These are phyloP conservation scores for Jaapia argillacea DNA, from an alignment of 768 basidiomycete species.

Conservation along the genomic window DNA sequence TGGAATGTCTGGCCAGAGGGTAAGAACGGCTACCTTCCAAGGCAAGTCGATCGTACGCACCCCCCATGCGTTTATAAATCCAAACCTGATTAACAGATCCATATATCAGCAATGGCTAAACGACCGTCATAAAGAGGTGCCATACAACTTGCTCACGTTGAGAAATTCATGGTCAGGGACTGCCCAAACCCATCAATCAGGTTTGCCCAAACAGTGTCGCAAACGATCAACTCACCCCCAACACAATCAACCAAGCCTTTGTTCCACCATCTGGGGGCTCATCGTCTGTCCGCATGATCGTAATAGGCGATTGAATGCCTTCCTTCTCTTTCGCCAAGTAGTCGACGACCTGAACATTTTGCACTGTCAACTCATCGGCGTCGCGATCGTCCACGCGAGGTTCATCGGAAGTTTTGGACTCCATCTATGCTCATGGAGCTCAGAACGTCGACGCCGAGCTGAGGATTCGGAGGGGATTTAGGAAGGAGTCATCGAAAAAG, in stretches of 20 bases:
- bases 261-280: conserved; percentile 34
- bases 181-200: conserved; percentile 5
- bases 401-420: too few species aligned
- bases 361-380: neutral
- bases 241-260: conserved; percentile 31
- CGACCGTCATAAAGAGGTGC: neutral
- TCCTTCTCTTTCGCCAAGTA: neutral
- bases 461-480: too few species aligned
- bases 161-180: conserved; percentile 26
- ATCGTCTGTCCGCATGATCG: neutral
- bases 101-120: neutral
- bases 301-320: neutral
- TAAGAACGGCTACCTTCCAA: conserved; percentile 1
- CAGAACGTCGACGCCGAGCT: too few species aligned
- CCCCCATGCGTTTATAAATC: conserved; percentile 69
- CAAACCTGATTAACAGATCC: conserved; percentile 31
- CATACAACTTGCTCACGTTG: conserved; percentile 23
- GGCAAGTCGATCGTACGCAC: conserved; percentile 29
- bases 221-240: conserved; percentile 22
- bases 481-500: too few species aligned
- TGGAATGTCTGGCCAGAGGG: conserved; percentile 48
- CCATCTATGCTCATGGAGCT: too few species aligned
- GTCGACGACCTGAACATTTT: neutral
- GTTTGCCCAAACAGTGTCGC: neutral
- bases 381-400: too few species aligned